Evolutionary conservation across 192 early-diverging fungal genomes (phyloP).

Genomic region (Backusella tarrabulga): DNA sequence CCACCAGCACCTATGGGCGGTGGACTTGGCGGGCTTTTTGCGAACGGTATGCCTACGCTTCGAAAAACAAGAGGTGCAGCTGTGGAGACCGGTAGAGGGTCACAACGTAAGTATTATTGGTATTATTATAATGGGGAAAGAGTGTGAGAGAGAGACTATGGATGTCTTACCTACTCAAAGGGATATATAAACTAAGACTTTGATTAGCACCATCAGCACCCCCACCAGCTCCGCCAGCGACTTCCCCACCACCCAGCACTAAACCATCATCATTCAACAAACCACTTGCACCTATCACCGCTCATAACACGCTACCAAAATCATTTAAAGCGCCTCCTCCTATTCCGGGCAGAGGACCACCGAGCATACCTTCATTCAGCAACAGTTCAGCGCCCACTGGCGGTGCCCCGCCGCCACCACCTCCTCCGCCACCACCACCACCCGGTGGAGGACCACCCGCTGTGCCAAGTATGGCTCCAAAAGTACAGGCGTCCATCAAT

Average conservation of each 20-base stretch:
- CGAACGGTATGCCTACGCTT: conserved; percentile 60
- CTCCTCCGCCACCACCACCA: conserved; percentile 32
- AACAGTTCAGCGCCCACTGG: neutral
- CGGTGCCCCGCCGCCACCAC: neutral
- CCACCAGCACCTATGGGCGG: conserved; percentile 8
- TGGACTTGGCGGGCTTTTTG: conserved; percentile 36
- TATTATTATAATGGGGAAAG: neutral
- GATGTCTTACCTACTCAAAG: neutral
- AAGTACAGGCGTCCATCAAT: conserved; percentile 1
- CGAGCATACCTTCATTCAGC: neutral
- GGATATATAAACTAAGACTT: too few relatives aligned
- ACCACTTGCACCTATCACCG: neutral
- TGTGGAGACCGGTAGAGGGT: conserved; percentile 22
- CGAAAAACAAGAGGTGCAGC: conserved; percentile 32
- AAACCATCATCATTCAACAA: conserved; percentile 16
- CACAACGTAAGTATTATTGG: neutral
- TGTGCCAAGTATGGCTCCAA: conserved; percentile 18
- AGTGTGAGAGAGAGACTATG: neutral
- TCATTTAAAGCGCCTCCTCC: conserved; percentile 28
- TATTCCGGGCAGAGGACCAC: conserved; percentile 12
- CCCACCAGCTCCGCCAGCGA: conserved; percentile 9
- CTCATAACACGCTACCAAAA: conserved; percentile 15
- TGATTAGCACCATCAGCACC: neutral
- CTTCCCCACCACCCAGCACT: neutral
- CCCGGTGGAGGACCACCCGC: conserved; percentile 22